Evolutionary conservation across 2,329 filamentous ascomycete genomes (phyloP).

Genomic region (Neonectria ditissima): DNA sequence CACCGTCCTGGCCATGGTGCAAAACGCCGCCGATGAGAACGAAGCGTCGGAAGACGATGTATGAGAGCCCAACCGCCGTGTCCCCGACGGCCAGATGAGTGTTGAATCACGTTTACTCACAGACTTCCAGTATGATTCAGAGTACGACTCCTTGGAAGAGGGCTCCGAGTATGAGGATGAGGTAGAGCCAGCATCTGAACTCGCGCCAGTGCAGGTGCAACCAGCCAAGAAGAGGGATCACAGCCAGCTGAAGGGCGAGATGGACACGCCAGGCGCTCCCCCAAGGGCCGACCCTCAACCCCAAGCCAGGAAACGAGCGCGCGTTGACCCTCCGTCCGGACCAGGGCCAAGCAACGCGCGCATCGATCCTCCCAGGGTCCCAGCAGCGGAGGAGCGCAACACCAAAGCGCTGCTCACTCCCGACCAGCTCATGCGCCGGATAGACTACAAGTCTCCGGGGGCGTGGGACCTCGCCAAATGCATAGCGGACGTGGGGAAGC

Average conservation of each 20-base stretch:
- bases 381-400: not conserved
- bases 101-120: not conserved
- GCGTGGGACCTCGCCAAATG: conserved; percentile 29
- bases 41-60: conserved; percentile 31
- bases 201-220: conserved; percentile 3
- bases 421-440: conserved; percentile 28
- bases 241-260: conserved; percentile 28
- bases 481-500: conserved; percentile 33
- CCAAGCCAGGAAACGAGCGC: conserved; percentile 31
- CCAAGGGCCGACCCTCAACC: conserved; percentile 20
- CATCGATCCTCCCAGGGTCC: not conserved
- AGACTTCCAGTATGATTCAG: conserved; percentile 29
- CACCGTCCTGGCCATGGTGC: conserved; percentile 19
- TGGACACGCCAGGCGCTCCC: conserved; percentile 21
- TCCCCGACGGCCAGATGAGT: not conserved
- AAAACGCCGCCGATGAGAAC: conserved; percentile 8
- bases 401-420: conserved; percentile 10
- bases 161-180: conserved; percentile 18
- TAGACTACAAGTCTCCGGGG: conserved; percentile 21
- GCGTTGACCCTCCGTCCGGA: conserved; percentile 17
- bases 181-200: not conserved
- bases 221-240: conserved; percentile 29
- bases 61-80: conserved; percentile 12
- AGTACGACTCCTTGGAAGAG: conserved; percentile 6
- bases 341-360: not conserved